Percentiles rank a stretch among this genome's conserved stretches.
These are phyloP conservation scores for Jatropha curcas DNA, from an alignment of 345 rosid species.

Conservation along the genomic window DNA sequence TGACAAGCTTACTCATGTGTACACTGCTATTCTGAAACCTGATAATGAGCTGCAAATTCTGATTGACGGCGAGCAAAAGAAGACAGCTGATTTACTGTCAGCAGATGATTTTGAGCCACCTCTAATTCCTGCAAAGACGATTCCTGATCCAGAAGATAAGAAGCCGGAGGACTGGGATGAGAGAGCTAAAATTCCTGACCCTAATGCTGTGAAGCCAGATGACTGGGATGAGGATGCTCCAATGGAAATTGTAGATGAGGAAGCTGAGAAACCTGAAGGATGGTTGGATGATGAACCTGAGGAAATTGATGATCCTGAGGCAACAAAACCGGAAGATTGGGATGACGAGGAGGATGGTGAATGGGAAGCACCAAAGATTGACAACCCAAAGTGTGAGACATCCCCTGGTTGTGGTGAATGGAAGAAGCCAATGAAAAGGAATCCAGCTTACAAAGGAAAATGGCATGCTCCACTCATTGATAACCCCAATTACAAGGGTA, in stretches of 20 bases:
- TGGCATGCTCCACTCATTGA: slow-evolving; percentile 79
- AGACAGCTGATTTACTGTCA: slow-evolving; percentile 66
- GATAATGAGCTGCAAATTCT: slow-evolving; percentile 65
- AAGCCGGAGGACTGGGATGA: slow-evolving; percentile 93
- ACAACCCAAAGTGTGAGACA: slow-evolving; percentile 71
- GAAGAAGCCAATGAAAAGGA: slow-evolving; percentile 79
- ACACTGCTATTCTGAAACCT: slow-evolving; percentile 75
- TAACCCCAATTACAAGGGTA: slow-evolving; percentile 82
- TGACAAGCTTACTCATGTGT: slow-evolving; percentile 80
- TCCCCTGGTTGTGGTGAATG: slow-evolving; percentile 91
- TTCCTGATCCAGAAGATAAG: slow-evolving; percentile 89
- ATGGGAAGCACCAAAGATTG: slow-evolving; percentile 87
- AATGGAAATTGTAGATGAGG: slow-evolving; percentile 76
- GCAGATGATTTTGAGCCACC: slow-evolving; percentile 81
- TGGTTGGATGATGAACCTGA: slow-evolving; percentile 93
- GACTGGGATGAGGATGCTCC: slow-evolving; percentile 98
- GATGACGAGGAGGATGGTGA: slow-evolving; percentile 95
- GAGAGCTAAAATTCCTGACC: slow-evolving; percentile 75
- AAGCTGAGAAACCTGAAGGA: slow-evolving; percentile 87
- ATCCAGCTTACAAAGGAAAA: slow-evolving; percentile 88
- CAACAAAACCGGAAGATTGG: slow-evolving; percentile 89
- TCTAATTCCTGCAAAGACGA: slow-evolving; percentile 71
- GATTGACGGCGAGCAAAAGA: slow-evolving; percentile 83
- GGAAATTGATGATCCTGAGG: slow-evolving; percentile 85
- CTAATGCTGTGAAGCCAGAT: slow-evolving; percentile 70